Conservation (phyloP, 768 basidiomycete species). For the Brasilioporus rufonigricans region DNA sequence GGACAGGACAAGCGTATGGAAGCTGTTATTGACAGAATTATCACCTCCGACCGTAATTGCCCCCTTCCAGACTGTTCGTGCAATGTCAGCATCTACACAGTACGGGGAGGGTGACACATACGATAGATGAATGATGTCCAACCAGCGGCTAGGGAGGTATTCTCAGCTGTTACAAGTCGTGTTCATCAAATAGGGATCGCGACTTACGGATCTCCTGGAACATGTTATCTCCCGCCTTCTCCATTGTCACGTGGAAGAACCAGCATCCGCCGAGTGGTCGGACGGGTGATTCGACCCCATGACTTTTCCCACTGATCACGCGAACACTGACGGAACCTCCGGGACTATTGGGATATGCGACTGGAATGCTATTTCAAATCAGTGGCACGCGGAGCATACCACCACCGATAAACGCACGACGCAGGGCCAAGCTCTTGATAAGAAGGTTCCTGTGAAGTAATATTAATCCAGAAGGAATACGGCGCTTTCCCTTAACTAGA, state of each 20-base stretch:
- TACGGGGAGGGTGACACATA: constrained; percentile 34
- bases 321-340: constrained; percentile 70
- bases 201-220: constrained; percentile 82
- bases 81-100: not conserved
- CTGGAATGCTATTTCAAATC: constrained; percentile 54
- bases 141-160: constrained; percentile 50
- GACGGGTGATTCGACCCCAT: constrained; percentile 86
- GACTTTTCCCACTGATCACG: constrained; percentile 87
- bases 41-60: constrained; percentile 57
- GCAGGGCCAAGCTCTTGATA: constrained; percentile 79
- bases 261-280: constrained; percentile 90
- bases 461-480: not conserved
- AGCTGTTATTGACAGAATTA: constrained; percentile 46
- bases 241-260: constrained; percentile 81
- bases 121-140: constrained; percentile 92
- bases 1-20: constrained; percentile 85
- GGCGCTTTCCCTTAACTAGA: not conserved
- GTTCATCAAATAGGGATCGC: not conserved
- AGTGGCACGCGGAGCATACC: not conserved
- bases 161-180: constrained; percentile 1
- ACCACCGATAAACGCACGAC: constrained; percentile 40
- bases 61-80: constrained; percentile 44
- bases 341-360: constrained; percentile 66
- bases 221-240: constrained; percentile 52
- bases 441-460: constrained; percentile 53